Percentiles rank a stretch among this genome's conserved stretches.
These are phyloP conservation scores for Flueggea neowawraea DNA, from an alignment of 441 rosid genomes.

Conservation along the genomic window DNA sequence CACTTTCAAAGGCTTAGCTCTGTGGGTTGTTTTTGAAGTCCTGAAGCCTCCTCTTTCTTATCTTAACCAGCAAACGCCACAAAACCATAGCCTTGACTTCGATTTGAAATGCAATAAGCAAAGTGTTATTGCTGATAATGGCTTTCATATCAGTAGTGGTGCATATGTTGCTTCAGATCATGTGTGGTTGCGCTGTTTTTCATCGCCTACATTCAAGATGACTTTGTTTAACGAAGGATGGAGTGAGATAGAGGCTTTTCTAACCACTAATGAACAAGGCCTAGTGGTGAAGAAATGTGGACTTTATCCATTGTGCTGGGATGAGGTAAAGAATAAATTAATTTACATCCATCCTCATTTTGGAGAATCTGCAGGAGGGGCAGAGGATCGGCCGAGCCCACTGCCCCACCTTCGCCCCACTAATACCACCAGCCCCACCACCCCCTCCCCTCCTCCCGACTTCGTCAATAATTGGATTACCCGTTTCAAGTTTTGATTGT, in stretches of 20 bases:
- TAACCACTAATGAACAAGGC: background rate
- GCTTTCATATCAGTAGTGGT: background rate
- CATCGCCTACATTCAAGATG: background rate
- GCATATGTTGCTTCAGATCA: background rate
- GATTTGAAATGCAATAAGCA: background rate
- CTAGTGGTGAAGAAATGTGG: background rate
- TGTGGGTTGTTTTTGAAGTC: conserved; percentile 1
- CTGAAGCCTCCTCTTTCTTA: background rate
- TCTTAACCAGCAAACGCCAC: background rate
- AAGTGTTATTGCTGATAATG: background rate
- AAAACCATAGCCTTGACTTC: background rate
- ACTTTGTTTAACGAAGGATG: background rate
- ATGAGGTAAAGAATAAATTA: background rate
- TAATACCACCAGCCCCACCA: no score
- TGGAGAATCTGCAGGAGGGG: background rate
- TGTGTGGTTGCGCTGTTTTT: background rate
- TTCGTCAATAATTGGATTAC: no score
- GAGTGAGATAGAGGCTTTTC: background rate
- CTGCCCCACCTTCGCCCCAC: no score
- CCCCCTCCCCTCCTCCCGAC: no score
- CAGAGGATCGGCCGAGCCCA: no score
- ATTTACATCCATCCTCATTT: background rate
- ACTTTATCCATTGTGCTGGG: background rate
- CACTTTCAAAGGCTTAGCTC: background rate
- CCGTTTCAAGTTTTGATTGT: conserved; percentile 4